Conservation (phyloP, 345 rosid genomes). For the Citrus sp. region DNA sequence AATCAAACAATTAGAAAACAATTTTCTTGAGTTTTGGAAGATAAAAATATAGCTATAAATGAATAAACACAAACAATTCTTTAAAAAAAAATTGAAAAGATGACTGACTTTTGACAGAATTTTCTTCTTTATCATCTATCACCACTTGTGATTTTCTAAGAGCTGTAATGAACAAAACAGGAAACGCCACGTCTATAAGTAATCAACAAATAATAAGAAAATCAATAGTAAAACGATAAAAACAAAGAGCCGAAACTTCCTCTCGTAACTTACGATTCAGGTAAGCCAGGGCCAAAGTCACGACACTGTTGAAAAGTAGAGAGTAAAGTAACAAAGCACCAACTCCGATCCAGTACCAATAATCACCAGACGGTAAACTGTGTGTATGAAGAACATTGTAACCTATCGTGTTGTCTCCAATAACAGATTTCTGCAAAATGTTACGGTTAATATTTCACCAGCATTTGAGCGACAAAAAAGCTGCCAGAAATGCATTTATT, state of each 20-base stretch:
- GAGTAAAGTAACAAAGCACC: constrained; percentile 60
- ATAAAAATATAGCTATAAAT: not conserved
- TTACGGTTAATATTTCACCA: not conserved
- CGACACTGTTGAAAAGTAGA: constrained; percentile 59
- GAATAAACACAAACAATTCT: not conserved
- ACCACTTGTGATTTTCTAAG: constrained; percentile 45
- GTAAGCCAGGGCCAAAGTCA: constrained; percentile 67
- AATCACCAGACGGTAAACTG: constrained; percentile 43
- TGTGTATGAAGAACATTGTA: constrained; percentile 50
- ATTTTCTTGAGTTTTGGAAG: not conserved
- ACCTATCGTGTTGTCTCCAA: constrained; percentile 53
- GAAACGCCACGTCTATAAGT: not conserved
- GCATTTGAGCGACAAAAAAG: not conserved
- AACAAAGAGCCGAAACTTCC: not conserved
- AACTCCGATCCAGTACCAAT: constrained; percentile 90
- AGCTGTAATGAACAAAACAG: constrained; percentile 45
- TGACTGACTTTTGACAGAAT: constrained; percentile 22
- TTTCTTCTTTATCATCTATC: constrained; percentile 42
- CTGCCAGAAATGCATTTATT: not conserved
- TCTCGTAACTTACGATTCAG: constrained; percentile 61
- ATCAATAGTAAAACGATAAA: not conserved
- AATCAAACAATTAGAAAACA: not conserved
- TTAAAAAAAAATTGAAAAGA: not conserved
- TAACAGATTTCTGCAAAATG: constrained; percentile 53
- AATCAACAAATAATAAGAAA: not conserved